Base-by-base conservation (phyloP, 768 basidiomycete genomes). In the Sarcodon sp. region DNA sequence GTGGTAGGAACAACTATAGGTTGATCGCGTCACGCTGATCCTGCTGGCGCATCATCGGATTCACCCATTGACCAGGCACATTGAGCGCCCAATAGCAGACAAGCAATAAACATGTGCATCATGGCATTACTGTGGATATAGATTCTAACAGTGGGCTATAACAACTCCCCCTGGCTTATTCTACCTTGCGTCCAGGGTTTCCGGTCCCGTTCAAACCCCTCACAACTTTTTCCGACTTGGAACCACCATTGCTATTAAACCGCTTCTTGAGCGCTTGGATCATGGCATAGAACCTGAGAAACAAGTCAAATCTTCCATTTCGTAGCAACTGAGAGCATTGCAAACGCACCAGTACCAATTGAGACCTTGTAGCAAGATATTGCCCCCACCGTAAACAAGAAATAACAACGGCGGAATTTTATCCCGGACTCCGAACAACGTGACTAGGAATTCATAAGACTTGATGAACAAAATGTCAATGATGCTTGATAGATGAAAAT, bases 261-360 rank as follows among this genome's bases (percentile, higher is more conserved):
- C 39, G 15, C 39, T 13, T 41, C 39, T 41, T 41, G 39, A 41
- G 27, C 7, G 16, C 39, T 11, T 13, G 15, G 16, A 41, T 8
- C 39, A 41, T 41, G 39, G 39, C 4, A 4, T 16, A 13, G 16
- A 41, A 13, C 39, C 39, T 41, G 27, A 41, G 39, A 13, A 13
- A 13, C 39, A 4, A 4, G 21, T 27, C 21, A 27, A 27, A 27
- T 27, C 21, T 27, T 27, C 21, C 21, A 27, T 27, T 27, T 4
- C 21, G 21, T 27, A 4, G 3, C 4, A 41, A 41, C 7, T 8
- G 13, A 7, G 15, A 9, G 15, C 39, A 41, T 27, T 32, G 32
- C 6, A 0, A 2, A 59, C 65, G 49, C 47, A 87, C 87, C 87
- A 90, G 55, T 81, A 70, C 71, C 80, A 79, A 61, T 92, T 93